phyloP scores from a whole-genome alignment of 2,329 filamentous ascomycete species.

The Magnaporthiopsis rhizophila region DNA sequence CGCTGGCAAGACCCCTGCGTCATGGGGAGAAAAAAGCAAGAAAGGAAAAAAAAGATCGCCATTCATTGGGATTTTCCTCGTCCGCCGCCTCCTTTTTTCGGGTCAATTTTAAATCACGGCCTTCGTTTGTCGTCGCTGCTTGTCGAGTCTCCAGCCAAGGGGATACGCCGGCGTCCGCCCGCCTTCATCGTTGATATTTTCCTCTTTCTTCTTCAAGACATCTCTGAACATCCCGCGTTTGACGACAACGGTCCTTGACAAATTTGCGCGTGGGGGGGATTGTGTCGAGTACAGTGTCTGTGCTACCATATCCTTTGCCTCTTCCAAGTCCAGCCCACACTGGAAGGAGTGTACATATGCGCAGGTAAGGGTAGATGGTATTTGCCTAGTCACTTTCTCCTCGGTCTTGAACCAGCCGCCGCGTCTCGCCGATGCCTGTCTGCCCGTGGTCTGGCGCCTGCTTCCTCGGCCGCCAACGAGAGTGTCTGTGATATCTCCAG shows the following conservation, averaged over 20 bases:
- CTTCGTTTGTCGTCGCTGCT: neutral
- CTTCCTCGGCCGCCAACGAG: neutral
- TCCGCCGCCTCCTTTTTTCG: neutral
- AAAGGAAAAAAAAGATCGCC: neutral
- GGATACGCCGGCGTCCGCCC: too few species aligned
- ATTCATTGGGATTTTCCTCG: neutral
- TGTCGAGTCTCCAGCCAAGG: neutral
- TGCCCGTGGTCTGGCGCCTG: neutral
- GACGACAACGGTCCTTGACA: neutral
- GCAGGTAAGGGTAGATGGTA: neutral
- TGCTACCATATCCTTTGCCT: neutral
- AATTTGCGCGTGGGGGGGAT: neutral
- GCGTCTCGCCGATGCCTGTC: neutral
- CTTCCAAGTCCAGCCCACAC: neutral
- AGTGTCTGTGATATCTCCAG: neutral
- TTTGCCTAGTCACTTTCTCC: too few species aligned
- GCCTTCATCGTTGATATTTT: neutral
- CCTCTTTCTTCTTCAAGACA: too few species aligned
- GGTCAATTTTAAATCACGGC: constrained; percentile 4
- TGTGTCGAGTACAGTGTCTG: neutral
- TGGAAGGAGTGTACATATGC: too few species aligned
- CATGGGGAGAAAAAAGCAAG: neutral
- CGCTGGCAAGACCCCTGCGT: neutral
- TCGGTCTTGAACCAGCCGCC: neutral
- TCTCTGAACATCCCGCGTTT: neutral